phyloP scores from a whole-genome alignment of 2,329 filamentous ascomycete species.

The Fusarium napiforme region DNA sequence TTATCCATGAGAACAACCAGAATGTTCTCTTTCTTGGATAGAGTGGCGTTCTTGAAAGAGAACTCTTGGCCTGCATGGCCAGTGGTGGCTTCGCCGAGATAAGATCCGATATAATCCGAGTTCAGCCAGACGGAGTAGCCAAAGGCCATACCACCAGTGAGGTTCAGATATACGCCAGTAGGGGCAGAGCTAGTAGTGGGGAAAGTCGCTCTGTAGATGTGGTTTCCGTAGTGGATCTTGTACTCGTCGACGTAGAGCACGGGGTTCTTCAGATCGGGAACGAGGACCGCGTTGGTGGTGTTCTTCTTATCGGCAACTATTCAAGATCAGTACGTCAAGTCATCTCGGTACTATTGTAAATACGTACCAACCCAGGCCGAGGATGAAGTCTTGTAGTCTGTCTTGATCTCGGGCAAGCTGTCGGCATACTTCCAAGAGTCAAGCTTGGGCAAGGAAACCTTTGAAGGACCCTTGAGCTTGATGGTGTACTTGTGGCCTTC shows the following conservation, averaged over 20 bases:
- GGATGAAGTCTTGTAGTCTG: conserved; percentile 56
- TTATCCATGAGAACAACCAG: conserved; percentile 69
- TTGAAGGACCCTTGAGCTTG: conserved; percentile 42
- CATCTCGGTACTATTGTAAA: accelerated
- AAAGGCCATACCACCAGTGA: conserved; percentile 65
- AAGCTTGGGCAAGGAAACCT: conserved; percentile 54
- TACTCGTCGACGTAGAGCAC: conserved; percentile 69
- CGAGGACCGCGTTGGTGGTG: conserved; percentile 57
- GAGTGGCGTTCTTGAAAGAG: conserved; percentile 61
- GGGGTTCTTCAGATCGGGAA: conserved; percentile 61
- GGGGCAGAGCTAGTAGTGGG: conserved; percentile 50
- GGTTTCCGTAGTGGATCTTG: conserved; percentile 63
- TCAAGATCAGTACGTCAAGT: neutral
- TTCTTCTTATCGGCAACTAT: conserved; percentile 59
- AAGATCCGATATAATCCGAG: conserved; percentile 65
- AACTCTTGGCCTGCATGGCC: conserved; percentile 54
- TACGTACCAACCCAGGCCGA: conserved; percentile 55
- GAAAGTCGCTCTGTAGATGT: conserved; percentile 66
- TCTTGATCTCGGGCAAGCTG: conserved; percentile 59
- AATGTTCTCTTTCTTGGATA: conserved; percentile 56
- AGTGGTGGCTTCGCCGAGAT: conserved; percentile 59
- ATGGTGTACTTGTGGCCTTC: conserved; percentile 46
- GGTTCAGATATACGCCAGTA: conserved; percentile 59
- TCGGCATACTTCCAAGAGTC: conserved; percentile 60
- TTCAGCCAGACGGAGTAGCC: conserved; percentile 70